phyloP scores from a whole-genome alignment of 1,284 basidiomycete genomes.

The Paramarasmius palmivorus region DNA sequence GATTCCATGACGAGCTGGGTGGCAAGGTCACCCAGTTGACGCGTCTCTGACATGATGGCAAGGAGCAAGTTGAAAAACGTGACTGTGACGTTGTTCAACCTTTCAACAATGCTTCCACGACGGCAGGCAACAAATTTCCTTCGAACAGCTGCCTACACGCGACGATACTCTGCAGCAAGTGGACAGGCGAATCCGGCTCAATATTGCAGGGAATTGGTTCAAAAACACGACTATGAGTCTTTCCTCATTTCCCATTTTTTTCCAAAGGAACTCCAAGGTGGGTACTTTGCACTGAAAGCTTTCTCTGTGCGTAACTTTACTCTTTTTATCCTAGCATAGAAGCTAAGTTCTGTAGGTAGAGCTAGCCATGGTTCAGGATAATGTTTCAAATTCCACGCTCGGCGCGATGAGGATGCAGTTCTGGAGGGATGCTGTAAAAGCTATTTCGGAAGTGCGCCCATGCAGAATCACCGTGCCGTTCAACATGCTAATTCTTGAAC shows the following conservation, averaged over 20 bases:
- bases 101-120: background rate
- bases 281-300: slow-evolving; percentile 83
- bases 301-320: slow-evolving; percentile 72
- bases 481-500: slow-evolving; percentile 17
- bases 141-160: background rate
- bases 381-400: slow-evolving; percentile 76
- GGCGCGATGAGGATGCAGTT: slow-evolving; percentile 92
- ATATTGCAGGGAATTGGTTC: slow-evolving; percentile 71
- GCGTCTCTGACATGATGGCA: slow-evolving; percentile 24
- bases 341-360: slow-evolving; percentile 60
- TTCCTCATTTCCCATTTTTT: slow-evolving; percentile 80
- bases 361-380: slow-evolving; percentile 79
- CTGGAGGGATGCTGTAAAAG: slow-evolving; percentile 86
- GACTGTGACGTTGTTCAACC: slow-evolving; percentile 1
- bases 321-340: slow-evolving; percentile 16
- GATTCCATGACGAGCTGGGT: slow-evolving; percentile 88
- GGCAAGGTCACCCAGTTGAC: slow-evolving; percentile 81
- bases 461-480: background rate
- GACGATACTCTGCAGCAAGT: slow-evolving; percentile 3
- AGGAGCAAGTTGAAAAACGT: background rate
- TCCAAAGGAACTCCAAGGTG: slow-evolving; percentile 61
- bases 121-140: background rate
- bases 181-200: slow-evolving; percentile 40
- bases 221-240: slow-evolving; percentile 80
- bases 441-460: slow-evolving; percentile 63